A percentile compares a stretch with the other conserved stretches of the same genome.
Conservation (phyloP, 1,284 basidiomycete species). For the Cryptococcus jaspeensis region DNA sequence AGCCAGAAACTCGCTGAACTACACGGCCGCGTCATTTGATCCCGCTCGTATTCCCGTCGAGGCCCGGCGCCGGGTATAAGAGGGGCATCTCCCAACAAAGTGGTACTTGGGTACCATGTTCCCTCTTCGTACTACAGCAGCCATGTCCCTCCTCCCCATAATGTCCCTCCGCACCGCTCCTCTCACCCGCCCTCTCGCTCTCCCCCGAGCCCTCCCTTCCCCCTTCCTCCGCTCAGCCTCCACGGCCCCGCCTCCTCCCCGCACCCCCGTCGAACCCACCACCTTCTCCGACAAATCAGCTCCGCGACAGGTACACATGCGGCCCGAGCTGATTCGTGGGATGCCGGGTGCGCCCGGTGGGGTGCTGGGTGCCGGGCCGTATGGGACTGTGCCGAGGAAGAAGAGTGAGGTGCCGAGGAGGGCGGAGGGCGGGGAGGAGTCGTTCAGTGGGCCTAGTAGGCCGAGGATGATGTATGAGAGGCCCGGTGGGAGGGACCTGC, state of each 20-base stretch:
- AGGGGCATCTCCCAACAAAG: too few species aligned
- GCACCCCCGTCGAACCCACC: slow-evolving; percentile 22
- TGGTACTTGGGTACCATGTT: too few species aligned
- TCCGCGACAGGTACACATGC: slow-evolving; percentile 31
- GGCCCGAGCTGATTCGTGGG: slow-evolving; percentile 32
- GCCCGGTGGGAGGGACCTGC: slow-evolving; percentile 39
- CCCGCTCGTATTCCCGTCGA: too few species aligned
- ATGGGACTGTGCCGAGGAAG: not conserved
- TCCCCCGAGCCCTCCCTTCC: not conserved
- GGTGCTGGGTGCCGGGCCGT: not conserved
- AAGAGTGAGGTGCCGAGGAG: not conserved
- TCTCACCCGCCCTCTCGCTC: not conserved
- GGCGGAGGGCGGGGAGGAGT: slow-evolving; percentile 41
- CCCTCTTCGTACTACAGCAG: not conserved
- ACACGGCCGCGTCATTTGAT: too few species aligned
- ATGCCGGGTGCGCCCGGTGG: slow-evolving; percentile 19
- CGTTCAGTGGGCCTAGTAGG: slow-evolving; percentile 39
- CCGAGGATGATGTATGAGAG: slow-evolving; percentile 43
- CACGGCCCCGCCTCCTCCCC: slow-evolving; percentile 9
- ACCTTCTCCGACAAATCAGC: slow-evolving; percentile 35
- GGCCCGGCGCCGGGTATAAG: too few species aligned
- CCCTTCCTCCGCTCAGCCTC: not conserved
- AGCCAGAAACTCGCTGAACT: too few species aligned
- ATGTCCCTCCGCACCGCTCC: not conserved
- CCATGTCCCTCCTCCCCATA: not conserved